Evolutionary conservation across 2,329 filamentous ascomycete species (phyloP).

Genomic region (Zymoseptoria pseudotritici): DNA sequence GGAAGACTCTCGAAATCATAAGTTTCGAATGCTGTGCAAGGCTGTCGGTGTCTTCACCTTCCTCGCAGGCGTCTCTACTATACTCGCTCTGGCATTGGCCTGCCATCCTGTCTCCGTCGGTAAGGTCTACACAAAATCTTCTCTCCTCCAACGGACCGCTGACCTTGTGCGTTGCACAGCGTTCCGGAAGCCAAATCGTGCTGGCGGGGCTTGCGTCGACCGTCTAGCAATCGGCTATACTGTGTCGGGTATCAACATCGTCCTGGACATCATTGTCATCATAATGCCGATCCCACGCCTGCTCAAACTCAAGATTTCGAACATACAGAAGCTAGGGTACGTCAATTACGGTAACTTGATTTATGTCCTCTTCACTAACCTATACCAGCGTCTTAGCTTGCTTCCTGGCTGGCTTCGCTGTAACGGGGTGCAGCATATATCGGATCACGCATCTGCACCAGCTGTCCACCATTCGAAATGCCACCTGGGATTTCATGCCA

Average conservation of each 20-base stretch:
- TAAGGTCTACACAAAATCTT: no score
- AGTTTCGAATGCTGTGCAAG: conserved; percentile 8
- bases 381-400: background rate
- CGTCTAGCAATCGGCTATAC: background rate
- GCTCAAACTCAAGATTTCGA: background rate
- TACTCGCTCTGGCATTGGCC: no score
- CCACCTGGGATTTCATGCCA: background rate
- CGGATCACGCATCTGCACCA: conserved; percentile 9
- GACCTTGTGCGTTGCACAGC: no score
- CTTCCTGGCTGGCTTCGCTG: conserved; percentile 19
- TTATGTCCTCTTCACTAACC: background rate
- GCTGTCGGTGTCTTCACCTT: background rate
- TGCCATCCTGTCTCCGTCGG: no score
- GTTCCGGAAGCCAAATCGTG: background rate
- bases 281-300: conserved; percentile 13
- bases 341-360: no score
- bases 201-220: conserved; percentile 1
- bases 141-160: no score
- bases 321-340: no score
- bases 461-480: background rate
- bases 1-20: background rate
- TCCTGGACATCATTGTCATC: conserved; percentile 3
- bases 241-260: background rate
- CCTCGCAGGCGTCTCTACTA: background rate
- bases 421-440: conserved; percentile 17